Percentiles rank a stretch among this genome's conserved stretches.
Conservation (phyloP, 495 filamentous ascomycete genomes). For the Geopyxis carbonaria region DNA sequence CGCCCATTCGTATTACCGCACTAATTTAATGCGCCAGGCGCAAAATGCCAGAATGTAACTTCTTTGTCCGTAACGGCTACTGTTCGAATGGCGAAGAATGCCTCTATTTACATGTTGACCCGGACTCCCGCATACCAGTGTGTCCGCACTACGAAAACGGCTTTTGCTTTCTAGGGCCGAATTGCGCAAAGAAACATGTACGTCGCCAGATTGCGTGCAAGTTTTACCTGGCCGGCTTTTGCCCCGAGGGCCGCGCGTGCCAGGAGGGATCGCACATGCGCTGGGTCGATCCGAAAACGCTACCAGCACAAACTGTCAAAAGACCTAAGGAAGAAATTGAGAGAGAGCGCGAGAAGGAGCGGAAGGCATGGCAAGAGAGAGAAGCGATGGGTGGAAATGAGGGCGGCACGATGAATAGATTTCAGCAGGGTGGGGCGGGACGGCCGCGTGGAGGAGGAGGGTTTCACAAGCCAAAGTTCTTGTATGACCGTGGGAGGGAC, state of each 20-base stretch:
- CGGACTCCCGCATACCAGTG: conserved; percentile 57
- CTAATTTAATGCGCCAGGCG: conserved; percentile 29
- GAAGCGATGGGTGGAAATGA: conserved; percentile 33
- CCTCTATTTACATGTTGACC: conserved; percentile 84
- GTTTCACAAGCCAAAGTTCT: no score
- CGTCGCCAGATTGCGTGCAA: conserved; percentile 48
- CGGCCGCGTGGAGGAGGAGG: no score
- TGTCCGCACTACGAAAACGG: conserved; percentile 93
- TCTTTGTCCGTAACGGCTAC: conserved; percentile 73
- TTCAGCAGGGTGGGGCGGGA: conserved; percentile 32
- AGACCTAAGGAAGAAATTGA: conserved; percentile 47
- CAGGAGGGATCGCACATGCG: conserved; percentile 62
- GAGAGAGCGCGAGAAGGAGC: conserved; percentile 34
- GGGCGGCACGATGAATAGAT: conserved; percentile 32
- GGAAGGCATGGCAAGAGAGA: conserved; percentile 36
- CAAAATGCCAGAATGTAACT: conserved; percentile 93
- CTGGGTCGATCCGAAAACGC: conserved; percentile 48
- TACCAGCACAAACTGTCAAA: conserved; percentile 55
- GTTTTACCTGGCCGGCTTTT: conserved; percentile 90
- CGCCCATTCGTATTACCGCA: background rate
- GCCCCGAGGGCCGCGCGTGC: conserved; percentile 64
- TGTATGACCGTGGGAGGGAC: no score
- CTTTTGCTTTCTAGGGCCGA: conserved; percentile 77
- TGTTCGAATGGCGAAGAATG: conserved; percentile 95
- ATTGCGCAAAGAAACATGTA: conserved; percentile 75